phyloP scores from a whole-genome alignment of 164 flowering plant genomes.

The Buxus sempervirens region DNA sequence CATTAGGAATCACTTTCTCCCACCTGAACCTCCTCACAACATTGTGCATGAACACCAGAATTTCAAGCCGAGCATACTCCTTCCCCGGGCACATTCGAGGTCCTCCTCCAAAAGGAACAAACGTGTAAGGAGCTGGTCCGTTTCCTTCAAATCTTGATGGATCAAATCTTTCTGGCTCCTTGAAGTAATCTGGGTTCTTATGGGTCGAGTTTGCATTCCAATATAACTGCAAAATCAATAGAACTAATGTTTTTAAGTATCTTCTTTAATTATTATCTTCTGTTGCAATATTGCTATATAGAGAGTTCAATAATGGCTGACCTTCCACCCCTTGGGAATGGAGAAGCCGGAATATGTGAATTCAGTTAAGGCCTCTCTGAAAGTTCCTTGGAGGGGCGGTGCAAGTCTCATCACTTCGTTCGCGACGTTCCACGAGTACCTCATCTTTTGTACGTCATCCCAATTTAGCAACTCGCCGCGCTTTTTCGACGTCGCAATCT shows the following conservation, averaged over 20 bases:
- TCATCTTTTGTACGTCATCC: slow-evolving; percentile 53
- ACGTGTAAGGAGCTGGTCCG: slow-evolving; percentile 51
- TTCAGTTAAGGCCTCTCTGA: slow-evolving; percentile 41
- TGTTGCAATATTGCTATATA: too few species aligned
- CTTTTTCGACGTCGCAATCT: slow-evolving; percentile 29
- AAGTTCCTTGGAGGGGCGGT: slow-evolving; percentile 51
- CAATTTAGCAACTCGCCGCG: slow-evolving; percentile 39
- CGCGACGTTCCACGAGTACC: slow-evolving; percentile 54
- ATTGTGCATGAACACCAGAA: slow-evolving; percentile 50
- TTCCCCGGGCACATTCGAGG: slow-evolving; percentile 63
- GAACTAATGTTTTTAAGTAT: too few species aligned
- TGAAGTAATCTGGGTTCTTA: slow-evolving; percentile 33
- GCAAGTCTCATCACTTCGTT: slow-evolving; percentile 46
- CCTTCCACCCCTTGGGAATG: slow-evolving; percentile 68
- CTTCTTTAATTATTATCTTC: too few species aligned
- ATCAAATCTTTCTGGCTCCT: slow-evolving; percentile 43
- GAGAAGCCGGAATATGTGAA: slow-evolving; percentile 44
- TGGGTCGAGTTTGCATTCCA: slow-evolving; percentile 52
- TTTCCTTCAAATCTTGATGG: slow-evolving; percentile 49
- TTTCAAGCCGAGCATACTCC: slow-evolving; percentile 47
- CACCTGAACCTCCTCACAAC: slow-evolving; percentile 44
- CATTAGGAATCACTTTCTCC: slow-evolving; percentile 38
- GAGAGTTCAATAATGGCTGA: slow-evolving; percentile 7
- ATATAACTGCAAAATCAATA: slow-evolving; percentile 25
- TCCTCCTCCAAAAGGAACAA: slow-evolving; percentile 56